Evolutionary conservation across 352 stramenopile genomes (phyloP).

Genomic region (Phytopythium vexans): DNA sequence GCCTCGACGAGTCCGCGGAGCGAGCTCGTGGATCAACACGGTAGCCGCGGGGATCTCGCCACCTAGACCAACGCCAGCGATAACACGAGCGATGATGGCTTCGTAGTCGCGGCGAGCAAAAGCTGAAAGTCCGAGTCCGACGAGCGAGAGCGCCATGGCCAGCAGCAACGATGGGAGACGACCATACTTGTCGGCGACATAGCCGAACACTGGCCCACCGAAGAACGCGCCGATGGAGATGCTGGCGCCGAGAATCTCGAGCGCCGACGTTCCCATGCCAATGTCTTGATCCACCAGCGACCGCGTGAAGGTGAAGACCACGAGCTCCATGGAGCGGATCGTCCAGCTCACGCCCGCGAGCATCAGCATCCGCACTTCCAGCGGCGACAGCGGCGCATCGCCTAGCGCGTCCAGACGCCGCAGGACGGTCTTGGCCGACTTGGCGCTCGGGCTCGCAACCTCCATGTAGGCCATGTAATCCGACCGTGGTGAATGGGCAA

Average conservation of each 20-base stretch:
- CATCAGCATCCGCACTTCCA: constrained; percentile 10
- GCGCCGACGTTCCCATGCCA: constrained; percentile 16
- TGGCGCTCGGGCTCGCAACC: not conserved
- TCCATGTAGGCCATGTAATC: too few relatives aligned
- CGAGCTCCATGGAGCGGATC: not conserved
- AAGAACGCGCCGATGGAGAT: constrained; percentile 22
- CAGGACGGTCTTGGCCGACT: not conserved
- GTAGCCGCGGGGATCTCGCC: constrained; percentile 30
- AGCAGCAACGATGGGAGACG: constrained; percentile 21
- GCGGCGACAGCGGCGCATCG: constrained; percentile 15
- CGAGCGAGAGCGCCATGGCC: constrained; percentile 26
- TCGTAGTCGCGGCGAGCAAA: constrained; percentile 14
- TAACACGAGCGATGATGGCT: constrained; percentile 26
- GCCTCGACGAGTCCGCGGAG: constrained; percentile 23
- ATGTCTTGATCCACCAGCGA: constrained; percentile 6
- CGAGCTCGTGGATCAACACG: constrained; percentile 33
- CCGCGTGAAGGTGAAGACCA: not conserved
- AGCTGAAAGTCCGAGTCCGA: constrained; percentile 22
- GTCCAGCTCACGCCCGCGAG: not conserved
- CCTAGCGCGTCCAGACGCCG: constrained; percentile 17
- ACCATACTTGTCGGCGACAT: constrained; percentile 27
- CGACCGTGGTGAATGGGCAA: too few relatives aligned
- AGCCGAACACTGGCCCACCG: constrained; percentile 30
- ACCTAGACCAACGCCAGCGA: constrained; percentile 31
- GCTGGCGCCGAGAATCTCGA: constrained; percentile 25